Conservation (phyloP, 352 stramenopile species). For the Globisporangium cederbergense region DNA sequence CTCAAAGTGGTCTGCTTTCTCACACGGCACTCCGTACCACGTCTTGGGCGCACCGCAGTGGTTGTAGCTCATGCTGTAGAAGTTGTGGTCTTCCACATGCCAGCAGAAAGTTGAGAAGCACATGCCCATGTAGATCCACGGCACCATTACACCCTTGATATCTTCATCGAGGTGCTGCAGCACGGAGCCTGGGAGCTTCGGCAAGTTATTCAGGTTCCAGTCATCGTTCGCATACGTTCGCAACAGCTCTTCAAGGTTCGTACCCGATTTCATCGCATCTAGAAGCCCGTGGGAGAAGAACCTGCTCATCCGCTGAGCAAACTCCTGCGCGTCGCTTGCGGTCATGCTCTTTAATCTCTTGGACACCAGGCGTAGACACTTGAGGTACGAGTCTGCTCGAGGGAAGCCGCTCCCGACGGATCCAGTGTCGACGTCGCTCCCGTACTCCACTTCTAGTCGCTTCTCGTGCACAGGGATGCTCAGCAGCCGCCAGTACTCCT, state of each 20-base stretch:
- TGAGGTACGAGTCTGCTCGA: constrained; percentile 48
- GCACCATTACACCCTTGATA: constrained; percentile 98
- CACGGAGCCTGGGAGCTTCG: constrained; percentile 90
- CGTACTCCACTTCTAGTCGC: constrained; percentile 89
- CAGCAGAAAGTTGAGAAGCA: constrained; percentile 99
- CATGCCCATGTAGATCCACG: constrained; percentile 99
- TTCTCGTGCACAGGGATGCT: constrained; percentile 72
- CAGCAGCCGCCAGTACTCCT: constrained; percentile 88
- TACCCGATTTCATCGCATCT: constrained; percentile 16
- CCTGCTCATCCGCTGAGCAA: constrained; percentile 33
- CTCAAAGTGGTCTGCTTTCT: constrained; percentile 90
- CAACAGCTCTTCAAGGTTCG: constrained; percentile 49
- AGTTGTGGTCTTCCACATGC: constrained; percentile 99
- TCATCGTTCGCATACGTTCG: constrained; percentile 75
- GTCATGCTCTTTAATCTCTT: constrained; percentile 56
- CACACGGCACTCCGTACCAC: constrained; percentile 96
- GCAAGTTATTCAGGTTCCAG: constrained; percentile 99
- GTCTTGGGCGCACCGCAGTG: constrained; percentile 97
- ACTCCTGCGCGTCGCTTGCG: constrained; percentile 24
- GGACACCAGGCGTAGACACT: constrained; percentile 43
- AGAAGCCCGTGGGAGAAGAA: constrained; percentile 61
- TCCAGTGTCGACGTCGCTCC: constrained; percentile 90
- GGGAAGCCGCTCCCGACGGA: constrained; percentile 87
- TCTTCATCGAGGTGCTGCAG: constrained; percentile 95
- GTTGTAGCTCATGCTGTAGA: constrained; percentile 99